A percentile compares a stretch with the other conserved stretches of the same genome.
These are phyloP conservation scores for Hyphopichia pseudoburtonii DNA, from an alignment of 1,139 yeast species.

Conservation along the genomic window DNA sequence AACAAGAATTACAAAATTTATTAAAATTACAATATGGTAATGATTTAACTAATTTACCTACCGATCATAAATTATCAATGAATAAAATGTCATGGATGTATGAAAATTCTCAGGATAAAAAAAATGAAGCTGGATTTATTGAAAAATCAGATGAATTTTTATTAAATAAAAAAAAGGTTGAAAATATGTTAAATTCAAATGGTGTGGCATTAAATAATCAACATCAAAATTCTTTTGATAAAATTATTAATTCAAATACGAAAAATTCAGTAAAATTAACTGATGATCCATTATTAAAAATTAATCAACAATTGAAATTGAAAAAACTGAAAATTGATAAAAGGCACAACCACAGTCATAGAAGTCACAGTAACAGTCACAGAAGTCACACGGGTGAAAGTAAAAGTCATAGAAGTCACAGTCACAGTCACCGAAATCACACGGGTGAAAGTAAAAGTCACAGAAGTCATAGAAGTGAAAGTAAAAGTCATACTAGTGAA, in stretches of 20 bases:
- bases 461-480: conserved; percentile 3
- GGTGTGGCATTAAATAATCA: neutral
- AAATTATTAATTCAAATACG: conserved; percentile 9
- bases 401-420: neutral
- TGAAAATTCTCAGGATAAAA: conserved; percentile 28
- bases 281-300: conserved; percentile 60
- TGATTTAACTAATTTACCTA: conserved; percentile 29
- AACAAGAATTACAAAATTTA: conserved; percentile 62
- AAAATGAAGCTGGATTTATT: conserved; percentile 30
- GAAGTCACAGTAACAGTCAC: conserved; percentile 3
- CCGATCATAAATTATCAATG: conserved; percentile 43
- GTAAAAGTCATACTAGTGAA: neutral
- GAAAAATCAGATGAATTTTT: conserved; percentile 36
- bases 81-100: conserved; percentile 86
- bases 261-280: neutral
- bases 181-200: conserved; percentile 23
- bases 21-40: conserved; percentile 50
- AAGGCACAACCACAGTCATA: conserved; percentile 2
- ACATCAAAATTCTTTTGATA: neutral
- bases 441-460: neutral
- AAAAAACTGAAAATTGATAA: conserved; percentile 8
- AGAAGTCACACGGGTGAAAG: conserved; percentile 8
- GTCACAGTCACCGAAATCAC: conserved; percentile 1
- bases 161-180: conserved; percentile 36
- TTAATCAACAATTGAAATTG: conserved; percentile 39